A percentile compares a stretch with the other conserved stretches of the same genome.
Evolutionary conservation across 345 rosid species (phyloP).

Genomic region (Gossypium rotundifolium): DNA sequence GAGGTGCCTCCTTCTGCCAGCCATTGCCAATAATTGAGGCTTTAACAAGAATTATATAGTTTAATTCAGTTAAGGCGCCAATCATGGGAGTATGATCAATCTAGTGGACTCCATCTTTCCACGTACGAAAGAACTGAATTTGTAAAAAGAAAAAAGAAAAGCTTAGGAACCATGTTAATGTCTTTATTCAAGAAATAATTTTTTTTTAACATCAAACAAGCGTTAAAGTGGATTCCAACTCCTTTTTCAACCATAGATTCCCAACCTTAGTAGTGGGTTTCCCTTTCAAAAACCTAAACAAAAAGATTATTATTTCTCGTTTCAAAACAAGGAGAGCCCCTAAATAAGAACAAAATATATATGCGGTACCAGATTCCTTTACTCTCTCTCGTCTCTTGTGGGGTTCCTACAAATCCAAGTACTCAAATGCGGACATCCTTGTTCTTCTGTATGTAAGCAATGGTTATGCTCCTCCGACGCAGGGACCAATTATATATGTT

Average conservation of each 20-base stretch:
- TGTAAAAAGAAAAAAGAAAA: conserved; percentile 29
- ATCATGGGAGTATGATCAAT: conserved; percentile 33
- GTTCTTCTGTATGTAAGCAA: conserved; percentile 16
- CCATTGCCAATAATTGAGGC: conserved; percentile 43
- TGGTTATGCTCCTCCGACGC: conserved; percentile 8
- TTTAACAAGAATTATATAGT: conserved; percentile 19
- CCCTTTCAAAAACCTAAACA: conserved; percentile 49
- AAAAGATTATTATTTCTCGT: conserved; percentile 9
- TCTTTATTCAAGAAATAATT: conserved; percentile 25
- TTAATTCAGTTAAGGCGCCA: conserved; percentile 50
- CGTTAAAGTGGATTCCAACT: conserved; percentile 64
- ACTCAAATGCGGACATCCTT: conserved; percentile 24
- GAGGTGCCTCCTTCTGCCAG: conserved; percentile 1
- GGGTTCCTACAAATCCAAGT: conserved; percentile 28
- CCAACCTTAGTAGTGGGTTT: conserved; percentile 38
- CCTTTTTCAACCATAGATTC: conserved; percentile 51
- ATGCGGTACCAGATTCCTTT: conserved; percentile 1
- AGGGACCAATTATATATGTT: not conserved
- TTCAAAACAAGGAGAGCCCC: not conserved
- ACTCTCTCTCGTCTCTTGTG: conserved; percentile 13
- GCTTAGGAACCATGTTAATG: conserved; percentile 34
- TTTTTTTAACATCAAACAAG: conserved; percentile 30
- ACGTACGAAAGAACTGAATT: conserved; percentile 46
- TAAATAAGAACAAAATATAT: not conserved
- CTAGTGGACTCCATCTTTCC: conserved; percentile 72